Base-by-base conservation (phyloP, 768 basidiomycete genomes). In the Lepiota venenata region DNA sequence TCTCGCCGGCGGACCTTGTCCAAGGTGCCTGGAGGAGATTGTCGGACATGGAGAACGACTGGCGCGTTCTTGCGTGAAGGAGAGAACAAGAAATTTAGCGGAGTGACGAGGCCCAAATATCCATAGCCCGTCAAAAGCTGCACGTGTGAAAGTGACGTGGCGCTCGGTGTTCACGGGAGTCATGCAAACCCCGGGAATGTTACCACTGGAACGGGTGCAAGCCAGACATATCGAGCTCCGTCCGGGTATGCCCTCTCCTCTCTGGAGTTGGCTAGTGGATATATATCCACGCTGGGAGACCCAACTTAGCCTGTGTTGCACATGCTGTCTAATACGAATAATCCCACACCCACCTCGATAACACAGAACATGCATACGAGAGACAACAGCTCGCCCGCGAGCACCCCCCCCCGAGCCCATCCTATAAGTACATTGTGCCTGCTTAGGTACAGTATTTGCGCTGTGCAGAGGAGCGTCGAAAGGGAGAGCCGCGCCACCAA, bases 1-100 rank as follows among this genome's bases (percentile, higher is more conserved):
- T 77, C 49, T 88, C 81, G 49, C 82, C 66, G 7, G 87, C 80
- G 40, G 84, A 73, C 61, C 77, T 76, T 45, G 91, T 86, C 93
- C 93, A 97, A 44, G 92, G 90, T 55, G 74, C 70, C 56, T 83
- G 58, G 69, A 63, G 61, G 64, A 61, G 55, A 41, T 52, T 44
- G 50, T 61, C 60, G 59, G 46, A 50, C 62, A 60, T 47, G 55
- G 58, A 59, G 55, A 61, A 56, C 58, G 56, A 41, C 39, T 39
- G 49, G 48, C 20, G 35, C 48, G 50, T 50, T 27, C 39, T 40
- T 40, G 43, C 14, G 35, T 55, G 25, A 56, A 58, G 40, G 56
- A 55, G 48, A 56, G 42, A 55, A 50, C 55, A 60, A 57, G 53
- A 50, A 50, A 56, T 52, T 49, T 53, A 55, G 58, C 57, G 55